These are phyloP conservation scores for Cyberlindnera mississippiensis DNA, from an alignment of 805 yeast genomes.

Conservation along the genomic window DNA sequence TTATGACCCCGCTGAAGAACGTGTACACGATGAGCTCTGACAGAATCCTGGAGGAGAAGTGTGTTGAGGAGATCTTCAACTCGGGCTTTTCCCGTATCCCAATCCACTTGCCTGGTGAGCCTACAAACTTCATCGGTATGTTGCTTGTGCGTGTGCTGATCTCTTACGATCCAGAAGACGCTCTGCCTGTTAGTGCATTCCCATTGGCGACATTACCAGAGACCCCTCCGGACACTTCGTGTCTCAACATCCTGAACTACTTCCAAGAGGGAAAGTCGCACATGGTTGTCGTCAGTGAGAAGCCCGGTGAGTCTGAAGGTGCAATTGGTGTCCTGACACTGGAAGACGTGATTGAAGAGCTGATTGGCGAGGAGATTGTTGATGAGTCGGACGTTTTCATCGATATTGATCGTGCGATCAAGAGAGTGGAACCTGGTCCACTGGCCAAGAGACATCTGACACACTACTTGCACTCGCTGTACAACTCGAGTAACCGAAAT, in stretches of 20 bases:
- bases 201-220: conserved; percentile 96
- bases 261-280: conserved; percentile 98
- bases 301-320: conserved; percentile 80
- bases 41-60: conserved; percentile 71
- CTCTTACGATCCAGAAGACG: conserved; percentile 96
- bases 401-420: conserved; percentile 85
- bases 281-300: conserved; percentile 87
- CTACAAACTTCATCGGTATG: conserved; percentile 92
- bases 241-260: conserved; percentile 88
- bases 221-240: conserved; percentile 86
- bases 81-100: conserved; percentile 96
- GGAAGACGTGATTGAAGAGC: conserved; percentile 97
- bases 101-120: conserved; percentile 85
- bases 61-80: conserved; percentile 85
- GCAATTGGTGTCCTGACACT: conserved; percentile 89
- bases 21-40: conserved; percentile 88
- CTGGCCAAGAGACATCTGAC: conserved; percentile 65
- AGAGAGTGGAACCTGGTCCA: conserved; percentile 74
- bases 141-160: conserved; percentile 85
- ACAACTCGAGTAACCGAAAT: conserved; percentile 41
- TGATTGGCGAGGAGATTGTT: conserved; percentile 95
- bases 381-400: conserved; percentile 94
- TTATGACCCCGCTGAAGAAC: conserved; percentile 92
- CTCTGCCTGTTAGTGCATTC: conserved; percentile 85
- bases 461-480: conserved; percentile 61